Base-by-base conservation (phyloP, 441 rosid genomes). In the Syzygium malaccense region DNA sequence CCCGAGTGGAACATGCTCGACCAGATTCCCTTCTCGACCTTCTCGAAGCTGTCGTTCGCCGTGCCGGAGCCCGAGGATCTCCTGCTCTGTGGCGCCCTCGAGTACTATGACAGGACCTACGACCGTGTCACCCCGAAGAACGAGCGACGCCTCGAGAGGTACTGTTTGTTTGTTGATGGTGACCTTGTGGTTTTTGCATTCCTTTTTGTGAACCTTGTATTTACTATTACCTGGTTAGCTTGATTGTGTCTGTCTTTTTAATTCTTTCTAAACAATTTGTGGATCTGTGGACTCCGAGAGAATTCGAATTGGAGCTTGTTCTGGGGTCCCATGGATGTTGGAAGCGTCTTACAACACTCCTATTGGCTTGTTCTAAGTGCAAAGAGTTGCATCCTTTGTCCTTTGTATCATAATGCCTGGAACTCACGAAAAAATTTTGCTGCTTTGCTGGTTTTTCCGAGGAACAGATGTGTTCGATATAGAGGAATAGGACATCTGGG, bases 1-100 rank as follows among this genome's bases (percentile, higher is more conserved):
- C 98, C 99, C 0, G 99, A 97, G 62, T 97, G 99, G 99, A 96
- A 96, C 90, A 96, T 96, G 99, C 95, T 96, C 10, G 97, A 96
- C 79, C 98, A 96, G 94, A 96, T 97, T 55, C 98, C 99, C 1
- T 97, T 97, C 90, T 93, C 98, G 1, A 92, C 96, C 13, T 95
- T 97, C 93, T 94, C 97, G 18, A 96, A 97, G 90, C 94, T 97
- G 20, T 96, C 98, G 0, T 96, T 93, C 89, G 48, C 95, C 0
- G 99, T 94, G 26, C 91, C 96, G 5, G 99, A 97, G 64, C 98
- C 98, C 0, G 99, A 97, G 62, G 98, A 97, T 89, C 89, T 97
- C 23, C 93, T 95, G 32, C 88, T 95, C 2, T 96, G 99, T 15
- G 99, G 98, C 8, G 94, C 93, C 0, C 93, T 97, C 2, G 99